A percentile compares a stretch with the other conserved stretches of the same genome.
These are phyloP conservation scores for Trypanosoma platydactyli DNA, from an alignment of 208 protist species.

Conservation along the genomic window DNA sequence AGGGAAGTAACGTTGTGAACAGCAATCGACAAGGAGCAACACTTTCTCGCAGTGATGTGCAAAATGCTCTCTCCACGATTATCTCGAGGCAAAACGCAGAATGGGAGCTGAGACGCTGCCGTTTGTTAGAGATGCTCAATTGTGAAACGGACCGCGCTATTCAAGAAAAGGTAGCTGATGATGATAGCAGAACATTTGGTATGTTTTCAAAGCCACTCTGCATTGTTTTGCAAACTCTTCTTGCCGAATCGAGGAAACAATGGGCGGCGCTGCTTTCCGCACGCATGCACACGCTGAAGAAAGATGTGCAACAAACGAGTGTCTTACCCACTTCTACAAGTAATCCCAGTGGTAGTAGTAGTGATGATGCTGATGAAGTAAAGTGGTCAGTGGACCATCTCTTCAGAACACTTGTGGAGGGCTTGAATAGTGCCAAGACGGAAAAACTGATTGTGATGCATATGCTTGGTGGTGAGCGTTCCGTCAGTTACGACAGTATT, in stretches of 20 bases:
- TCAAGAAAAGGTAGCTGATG: background rate
- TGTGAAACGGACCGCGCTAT: background rate
- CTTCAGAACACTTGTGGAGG: constrained; percentile 59
- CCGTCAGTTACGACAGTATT: constrained; percentile 35
- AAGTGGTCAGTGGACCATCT: constrained; percentile 55
- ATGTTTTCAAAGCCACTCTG: constrained; percentile 36
- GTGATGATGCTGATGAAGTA: constrained; percentile 22
- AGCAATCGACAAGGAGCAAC: background rate
- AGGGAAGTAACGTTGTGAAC: background rate
- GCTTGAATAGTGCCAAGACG: constrained; percentile 47
- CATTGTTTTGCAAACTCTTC: constrained; percentile 43
- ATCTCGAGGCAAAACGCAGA: constrained; percentile 26
- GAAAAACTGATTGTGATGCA: constrained; percentile 19
- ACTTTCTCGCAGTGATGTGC: constrained; percentile 6
- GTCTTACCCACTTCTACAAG: background rate
- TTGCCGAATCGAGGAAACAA: constrained; percentile 35
- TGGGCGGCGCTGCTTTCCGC: constrained; percentile 53
- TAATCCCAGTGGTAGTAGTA: constrained; percentile 4
- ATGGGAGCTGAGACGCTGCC: constrained; percentile 3
- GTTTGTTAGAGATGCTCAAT: constrained; percentile 29
- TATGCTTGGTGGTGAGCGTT: constrained; percentile 17
- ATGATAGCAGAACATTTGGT: background rate
- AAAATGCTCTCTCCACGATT: constrained; percentile 16
- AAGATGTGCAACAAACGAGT: constrained; percentile 3
- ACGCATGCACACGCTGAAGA: constrained; percentile 34